A percentile compares a stretch with the other conserved stretches of the same genome.
These are phyloP conservation scores for Colletotrichum sp. DNA, from an alignment of 2,329 filamentous ascomycete genomes.

Conservation along the genomic window DNA sequence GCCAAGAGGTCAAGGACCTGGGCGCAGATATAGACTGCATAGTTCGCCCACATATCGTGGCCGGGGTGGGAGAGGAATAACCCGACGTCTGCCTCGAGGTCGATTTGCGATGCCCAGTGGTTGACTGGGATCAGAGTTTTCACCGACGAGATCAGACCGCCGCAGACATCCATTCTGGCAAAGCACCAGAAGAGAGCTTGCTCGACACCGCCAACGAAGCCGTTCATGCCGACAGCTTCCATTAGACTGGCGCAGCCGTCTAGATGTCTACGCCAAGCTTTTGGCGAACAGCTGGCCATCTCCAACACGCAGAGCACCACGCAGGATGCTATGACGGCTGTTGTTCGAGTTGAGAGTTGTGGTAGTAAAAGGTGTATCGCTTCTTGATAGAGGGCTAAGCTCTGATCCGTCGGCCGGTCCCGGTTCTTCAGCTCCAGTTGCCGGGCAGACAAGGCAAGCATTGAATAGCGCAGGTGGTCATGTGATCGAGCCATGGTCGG, in stretches of 20 bases:
- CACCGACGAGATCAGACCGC: conserved; percentile 59
- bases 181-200: conserved; percentile 66
- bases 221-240: conserved; percentile 55
- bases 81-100: conserved; percentile 32
- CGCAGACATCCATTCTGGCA: conserved; percentile 63
- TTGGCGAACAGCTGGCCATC: conserved; percentile 44
- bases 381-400: conserved; percentile 60
- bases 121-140: conserved; percentile 52
- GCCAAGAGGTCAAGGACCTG: conserved; percentile 47
- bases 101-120: conserved; percentile 45
- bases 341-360: conserved; percentile 34
- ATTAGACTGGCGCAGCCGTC: conserved; percentile 63
- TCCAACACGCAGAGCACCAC: conserved; percentile 43
- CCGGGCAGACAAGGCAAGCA: conserved; percentile 59
- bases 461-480: conserved; percentile 53
- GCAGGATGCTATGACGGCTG: conserved; percentile 38
- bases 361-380: conserved; percentile 49
- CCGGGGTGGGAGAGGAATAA: conserved; percentile 39
- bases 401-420: conserved; percentile 48
- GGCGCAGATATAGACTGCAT: conserved; percentile 61
- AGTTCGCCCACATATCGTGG: conserved; percentile 63
- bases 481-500: conserved; percentile 53
- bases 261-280: conserved; percentile 60
- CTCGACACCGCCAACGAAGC: conserved; percentile 54
- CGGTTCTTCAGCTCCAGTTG: conserved; percentile 55